Conservation (phyloP, 2,329 filamentous ascomycete genomes). For the Metarhizium album region DNA sequence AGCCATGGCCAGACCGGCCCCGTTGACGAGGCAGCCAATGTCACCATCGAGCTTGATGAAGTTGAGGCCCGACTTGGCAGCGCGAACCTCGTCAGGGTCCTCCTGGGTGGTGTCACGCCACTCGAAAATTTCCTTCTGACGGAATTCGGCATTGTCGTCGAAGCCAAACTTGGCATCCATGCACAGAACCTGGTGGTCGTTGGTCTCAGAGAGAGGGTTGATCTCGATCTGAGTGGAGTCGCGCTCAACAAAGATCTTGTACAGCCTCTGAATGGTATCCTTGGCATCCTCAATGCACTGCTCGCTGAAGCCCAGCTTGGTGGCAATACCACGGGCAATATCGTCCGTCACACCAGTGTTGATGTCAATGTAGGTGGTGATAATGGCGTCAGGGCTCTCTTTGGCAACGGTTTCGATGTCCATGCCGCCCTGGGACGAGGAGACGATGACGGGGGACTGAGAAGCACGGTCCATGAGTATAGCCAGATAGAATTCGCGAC, state of each 20-base stretch:
- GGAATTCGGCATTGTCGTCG: slow-evolving; percentile 97
- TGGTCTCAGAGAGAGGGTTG: slow-evolving; percentile 97
- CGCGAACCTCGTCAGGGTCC: slow-evolving; percentile 94
- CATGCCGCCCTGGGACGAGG: slow-evolving; percentile 97
- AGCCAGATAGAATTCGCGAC: slow-evolving; percentile 97
- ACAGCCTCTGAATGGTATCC: slow-evolving; percentile 96
- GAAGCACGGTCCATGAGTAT: slow-evolving; percentile 94
- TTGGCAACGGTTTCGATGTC: slow-evolving; percentile 98
- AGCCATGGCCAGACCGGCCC: slow-evolving; percentile 97
- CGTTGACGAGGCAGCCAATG: slow-evolving; percentile 98
- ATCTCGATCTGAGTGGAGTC: slow-evolving; percentile 99
- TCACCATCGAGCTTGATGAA: slow-evolving; percentile 99
- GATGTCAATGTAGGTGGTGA: slow-evolving; percentile 88
- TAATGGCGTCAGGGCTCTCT: slow-evolving; percentile 92
- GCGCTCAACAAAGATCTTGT: slow-evolving; percentile 97
- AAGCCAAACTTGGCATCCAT: slow-evolving; percentile 99
- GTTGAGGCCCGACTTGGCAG: slow-evolving; percentile 88
- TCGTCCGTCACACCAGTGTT: slow-evolving; percentile 91
- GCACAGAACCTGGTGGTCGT: slow-evolving; percentile 93
- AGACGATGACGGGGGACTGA: slow-evolving; percentile 90
- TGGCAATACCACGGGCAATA: slow-evolving; percentile 80
- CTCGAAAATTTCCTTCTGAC: slow-evolving; percentile 90
- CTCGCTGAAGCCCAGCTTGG: slow-evolving; percentile 91
- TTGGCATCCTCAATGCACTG: slow-evolving; percentile 95
- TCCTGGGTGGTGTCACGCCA: slow-evolving; percentile 95